Evolutionary conservation across 2,329 filamentous ascomycete genomes (phyloP), one percentile per base, ranked within the genome.

Genomic region (Pyricularia pennisetigena): DNA sequence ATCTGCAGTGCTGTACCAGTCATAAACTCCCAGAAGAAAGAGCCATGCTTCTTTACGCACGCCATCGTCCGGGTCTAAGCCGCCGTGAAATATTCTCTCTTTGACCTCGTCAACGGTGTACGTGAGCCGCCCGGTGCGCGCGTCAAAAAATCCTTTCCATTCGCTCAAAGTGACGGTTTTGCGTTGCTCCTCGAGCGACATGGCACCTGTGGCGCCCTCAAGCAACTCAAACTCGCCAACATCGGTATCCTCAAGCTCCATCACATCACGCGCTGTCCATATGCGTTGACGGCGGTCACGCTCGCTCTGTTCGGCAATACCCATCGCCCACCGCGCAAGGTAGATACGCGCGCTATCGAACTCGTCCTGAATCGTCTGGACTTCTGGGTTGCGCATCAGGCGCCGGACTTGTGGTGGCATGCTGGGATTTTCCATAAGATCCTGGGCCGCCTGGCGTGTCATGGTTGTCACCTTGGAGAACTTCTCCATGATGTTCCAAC

Each of bases 381-480:
- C 93, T 75, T 99, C 94, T 0, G 94, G 94, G 72, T 96, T 97
- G 75, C 88, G 89, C 77, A 99, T 87, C 73, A 99, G 78, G 66
- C 92, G 86, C 74, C 90, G 86, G 35, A 99, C 87, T 77, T 97
- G 94, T 0, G 93, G 93, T 7, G 96, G 96, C 59, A 99, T 77
- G 71, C 92, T 94, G 16, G 93, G 92, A 76, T 97, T 97, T 26
- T 99, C 94, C 49, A 93, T 88, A 64, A 98, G 87, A 66, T 97
- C 93, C 74, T 97, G 93, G 0, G 95, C 95, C 0, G 96, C 97
- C 70, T 94, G 86, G 68, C 94, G 83, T 0, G 95, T 97, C 74
- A 99, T 97, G 0, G 93, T 98, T 0, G 95, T 99, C 64, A 99
- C 95, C 77, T 97, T 95, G 79, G 93, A 97, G 74, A 99, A 91